phyloP scores from a whole-genome alignment of 2,329 filamentous ascomycete species.

The Colletotrichum noveboracense region DNA sequence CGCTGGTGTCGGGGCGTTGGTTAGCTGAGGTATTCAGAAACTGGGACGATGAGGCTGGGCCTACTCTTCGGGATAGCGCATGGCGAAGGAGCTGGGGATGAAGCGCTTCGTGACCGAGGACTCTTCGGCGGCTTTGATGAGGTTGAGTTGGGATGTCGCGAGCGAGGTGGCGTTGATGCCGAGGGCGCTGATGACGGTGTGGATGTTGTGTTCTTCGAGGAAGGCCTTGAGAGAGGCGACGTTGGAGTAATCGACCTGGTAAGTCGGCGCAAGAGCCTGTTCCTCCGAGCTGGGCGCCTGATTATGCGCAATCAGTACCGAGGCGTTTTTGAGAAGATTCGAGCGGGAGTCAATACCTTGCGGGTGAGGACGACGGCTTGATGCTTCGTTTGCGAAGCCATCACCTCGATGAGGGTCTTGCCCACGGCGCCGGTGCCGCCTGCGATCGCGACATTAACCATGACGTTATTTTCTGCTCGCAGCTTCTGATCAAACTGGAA shows the following conservation, averaged over 20 bases:
- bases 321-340: not conserved
- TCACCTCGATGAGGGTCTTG: conserved; percentile 50
- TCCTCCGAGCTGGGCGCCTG: not conserved
- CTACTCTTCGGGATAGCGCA: conserved; percentile 35
- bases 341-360: conserved; percentile 27
- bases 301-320: not conserved
- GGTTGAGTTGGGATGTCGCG: conserved; percentile 39
- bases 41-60: not conserved
- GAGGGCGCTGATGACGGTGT: conserved; percentile 50
- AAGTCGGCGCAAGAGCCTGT: not conserved
- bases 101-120: conserved; percentile 42
- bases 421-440: conserved; percentile 51
- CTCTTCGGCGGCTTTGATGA: conserved; percentile 47
- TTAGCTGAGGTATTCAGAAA: not conserved
- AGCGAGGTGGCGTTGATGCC: conserved; percentile 31
- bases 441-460: conserved; percentile 42
- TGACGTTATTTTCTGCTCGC: not conserved
- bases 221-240: not conserved
- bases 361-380: conserved; percentile 45
- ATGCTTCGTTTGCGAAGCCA: conserved; percentile 36
- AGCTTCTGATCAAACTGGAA: not conserved
- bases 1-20: not conserved
- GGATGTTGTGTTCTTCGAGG: conserved; percentile 30
- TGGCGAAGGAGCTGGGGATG: conserved; percentile 47
- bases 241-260: not conserved